Conservation (phyloP, 169 alveolate species). For the Plasmodium ovale region DNA sequence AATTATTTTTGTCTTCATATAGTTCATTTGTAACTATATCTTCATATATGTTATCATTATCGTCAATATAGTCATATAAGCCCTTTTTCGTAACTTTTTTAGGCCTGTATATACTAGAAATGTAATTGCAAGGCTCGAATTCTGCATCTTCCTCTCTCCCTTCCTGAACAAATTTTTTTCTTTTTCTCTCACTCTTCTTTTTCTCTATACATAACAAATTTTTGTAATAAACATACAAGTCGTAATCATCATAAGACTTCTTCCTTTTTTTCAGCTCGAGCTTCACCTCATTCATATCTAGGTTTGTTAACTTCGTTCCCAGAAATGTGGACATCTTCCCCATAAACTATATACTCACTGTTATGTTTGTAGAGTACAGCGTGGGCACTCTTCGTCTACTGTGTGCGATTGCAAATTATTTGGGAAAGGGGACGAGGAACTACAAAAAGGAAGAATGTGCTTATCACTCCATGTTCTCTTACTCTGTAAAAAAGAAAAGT, state of each 20-base stretch:
- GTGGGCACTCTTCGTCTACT: too few species aligned
- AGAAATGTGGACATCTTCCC: slow-evolving; percentile 40
- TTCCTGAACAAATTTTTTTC: neutral
- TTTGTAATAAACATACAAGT: slow-evolving; percentile 71
- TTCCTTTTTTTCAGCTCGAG: slow-evolving; percentile 38
- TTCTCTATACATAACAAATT: slow-evolving; percentile 39
- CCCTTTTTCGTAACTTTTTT: slow-evolving; percentile 22
- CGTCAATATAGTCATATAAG: slow-evolving; percentile 71
- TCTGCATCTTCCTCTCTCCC: slow-evolving; percentile 12
- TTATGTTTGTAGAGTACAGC: too few species aligned
- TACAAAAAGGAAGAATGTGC: too few species aligned
- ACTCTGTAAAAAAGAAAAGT: too few species aligned
- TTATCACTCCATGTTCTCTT: too few species aligned
- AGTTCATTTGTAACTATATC: slow-evolving; percentile 41
- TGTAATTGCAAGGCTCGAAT: slow-evolving; percentile 60
- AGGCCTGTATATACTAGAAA: slow-evolving; percentile 54
- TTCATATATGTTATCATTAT: slow-evolving; percentile 71
- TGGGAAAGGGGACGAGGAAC: too few species aligned
- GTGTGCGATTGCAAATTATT: too few species aligned
- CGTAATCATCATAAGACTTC: slow-evolving; percentile 63
- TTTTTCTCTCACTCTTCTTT: slow-evolving; percentile 26
- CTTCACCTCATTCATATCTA: slow-evolving; percentile 33
- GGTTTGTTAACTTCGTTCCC: slow-evolving; percentile 56
- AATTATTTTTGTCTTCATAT: slow-evolving; percentile 9
- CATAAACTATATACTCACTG: too few species aligned